A percentile compares a stretch with the other conserved stretches of the same genome.
These are phyloP conservation scores for Choanephora cucurbitarum DNA, from an alignment of 371 early-diverging fungal genomes.

Conservation along the genomic window DNA sequence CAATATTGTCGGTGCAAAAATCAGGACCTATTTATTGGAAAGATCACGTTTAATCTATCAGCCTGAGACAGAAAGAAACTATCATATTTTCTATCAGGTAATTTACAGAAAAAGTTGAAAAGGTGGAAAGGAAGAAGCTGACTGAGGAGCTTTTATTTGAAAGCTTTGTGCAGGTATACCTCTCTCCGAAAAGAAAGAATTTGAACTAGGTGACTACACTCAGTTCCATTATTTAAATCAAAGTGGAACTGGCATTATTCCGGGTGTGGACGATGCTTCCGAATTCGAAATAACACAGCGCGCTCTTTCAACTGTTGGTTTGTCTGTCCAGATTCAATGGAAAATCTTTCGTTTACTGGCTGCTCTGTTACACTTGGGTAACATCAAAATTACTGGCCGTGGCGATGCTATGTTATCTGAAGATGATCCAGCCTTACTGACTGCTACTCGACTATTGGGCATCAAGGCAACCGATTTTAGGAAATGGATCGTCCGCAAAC, in stretches of 20 bases:
- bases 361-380: slow-evolving; percentile 90
- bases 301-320: slow-evolving; percentile 84
- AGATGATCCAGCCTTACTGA: slow-evolving; percentile 69
- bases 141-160: not conserved
- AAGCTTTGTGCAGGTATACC: slow-evolving; percentile 89
- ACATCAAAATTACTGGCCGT: slow-evolving; percentile 80
- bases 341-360: slow-evolving; percentile 87
- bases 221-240: slow-evolving; percentile 86
- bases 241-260: slow-evolving; percentile 77
- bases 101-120: not conserved
- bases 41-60: slow-evolving; percentile 96
- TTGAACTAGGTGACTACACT: slow-evolving; percentile 71
- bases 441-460: slow-evolving; percentile 71
- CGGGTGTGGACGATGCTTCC: slow-evolving; percentile 87
- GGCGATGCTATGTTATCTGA: slow-evolving; percentile 75
- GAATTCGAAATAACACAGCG: slow-evolving; percentile 89
- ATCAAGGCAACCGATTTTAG: slow-evolving; percentile 75
- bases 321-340: slow-evolving; percentile 86
- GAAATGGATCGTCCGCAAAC: slow-evolving; percentile 92
- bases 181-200: slow-evolving; percentile 77
- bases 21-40: slow-evolving; percentile 97
- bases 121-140: not conserved
- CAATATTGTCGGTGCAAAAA: slow-evolving; percentile 92
- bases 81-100: slow-evolving; percentile 98
- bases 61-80: slow-evolving; percentile 93